A percentile compares a stretch with the other conserved stretches of the same genome.
Evolutionary conservation across 768 basidiomycete species (phyloP).

Genomic region (Pisolithus microcarpus): DNA sequence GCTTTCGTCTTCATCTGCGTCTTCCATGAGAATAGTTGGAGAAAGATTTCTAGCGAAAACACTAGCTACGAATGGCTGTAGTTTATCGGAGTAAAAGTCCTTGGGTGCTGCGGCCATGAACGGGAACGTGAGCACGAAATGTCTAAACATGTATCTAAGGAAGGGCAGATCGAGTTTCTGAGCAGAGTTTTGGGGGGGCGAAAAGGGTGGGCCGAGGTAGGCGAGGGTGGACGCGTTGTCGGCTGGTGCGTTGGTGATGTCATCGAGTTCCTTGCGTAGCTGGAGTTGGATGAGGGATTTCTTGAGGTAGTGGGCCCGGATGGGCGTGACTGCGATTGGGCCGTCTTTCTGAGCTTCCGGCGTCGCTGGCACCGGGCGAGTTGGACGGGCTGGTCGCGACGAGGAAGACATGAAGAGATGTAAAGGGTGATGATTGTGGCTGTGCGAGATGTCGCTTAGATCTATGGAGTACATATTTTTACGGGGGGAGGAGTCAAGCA

Average conservation of each 20-base stretch:
- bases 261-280: slow-evolving; percentile 70
- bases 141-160: slow-evolving; percentile 81
- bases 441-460: neutral
- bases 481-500: slow-evolving; percentile 1
- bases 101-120: slow-evolving; percentile 86
- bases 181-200: slow-evolving; percentile 54
- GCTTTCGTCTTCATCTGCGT: slow-evolving; percentile 37
- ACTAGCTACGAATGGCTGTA: slow-evolving; percentile 88
- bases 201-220: slow-evolving; percentile 84
- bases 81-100: slow-evolving; percentile 88
- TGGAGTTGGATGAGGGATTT: slow-evolving; percentile 88
- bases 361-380: slow-evolving; percentile 3
- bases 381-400: slow-evolving; percentile 7
- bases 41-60: slow-evolving; percentile 76
- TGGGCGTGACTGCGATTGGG: slow-evolving; percentile 55
- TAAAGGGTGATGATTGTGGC: neutral
- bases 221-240: slow-evolving; percentile 61
- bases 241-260: slow-evolving; percentile 43
- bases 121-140: slow-evolving; percentile 91
- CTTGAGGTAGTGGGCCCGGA: slow-evolving; percentile 97
- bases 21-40: slow-evolving; percentile 52
- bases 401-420: neutral
- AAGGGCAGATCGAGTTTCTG: slow-evolving; percentile 74
- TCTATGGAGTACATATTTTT: neutral
- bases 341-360: neutral